phyloP scores from a whole-genome alignment of 2,329 filamentous ascomycete species.

The Bipolaris bicolor region DNA sequence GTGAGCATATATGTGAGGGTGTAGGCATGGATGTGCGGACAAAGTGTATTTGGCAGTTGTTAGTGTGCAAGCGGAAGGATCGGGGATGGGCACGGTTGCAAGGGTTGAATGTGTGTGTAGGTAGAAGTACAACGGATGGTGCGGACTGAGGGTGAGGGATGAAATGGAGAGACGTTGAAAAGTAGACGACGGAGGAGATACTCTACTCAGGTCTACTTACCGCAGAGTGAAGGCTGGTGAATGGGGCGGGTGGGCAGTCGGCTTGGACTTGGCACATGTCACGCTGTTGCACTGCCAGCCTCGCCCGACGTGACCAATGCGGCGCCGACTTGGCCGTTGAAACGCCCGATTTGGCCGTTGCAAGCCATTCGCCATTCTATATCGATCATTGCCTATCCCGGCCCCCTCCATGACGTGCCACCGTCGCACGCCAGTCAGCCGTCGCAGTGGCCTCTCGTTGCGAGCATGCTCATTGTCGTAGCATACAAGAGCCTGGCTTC shows the following conservation, averaged over 20 bases:
- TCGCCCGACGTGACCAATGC: conserved; percentile 23
- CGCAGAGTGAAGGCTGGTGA: not conserved
- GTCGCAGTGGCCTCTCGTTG: not conserved
- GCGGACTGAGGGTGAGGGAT: no score
- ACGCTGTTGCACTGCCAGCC: not conserved
- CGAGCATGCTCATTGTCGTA: not conserved
- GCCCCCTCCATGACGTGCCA: conserved; percentile 40
- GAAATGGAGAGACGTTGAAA: no score
- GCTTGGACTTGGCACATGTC: not conserved
- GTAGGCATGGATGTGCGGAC: not conserved
- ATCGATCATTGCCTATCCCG: conserved; percentile 39
- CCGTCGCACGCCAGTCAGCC: conserved; percentile 13
- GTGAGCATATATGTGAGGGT: not conserved
- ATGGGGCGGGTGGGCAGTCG: not conserved
- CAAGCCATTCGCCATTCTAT: conserved; percentile 26
- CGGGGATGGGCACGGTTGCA: no score
- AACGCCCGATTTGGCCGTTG: conserved; percentile 7
- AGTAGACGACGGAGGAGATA: no score
- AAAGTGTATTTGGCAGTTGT: no score
- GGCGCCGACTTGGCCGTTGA: conserved; percentile 17
- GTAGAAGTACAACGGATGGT: no score
- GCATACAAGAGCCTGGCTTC: not conserved
- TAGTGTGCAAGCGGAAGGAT: no score
- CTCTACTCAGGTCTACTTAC: not conserved
- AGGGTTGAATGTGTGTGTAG: no score